Evolutionary conservation across 2,329 filamentous ascomycete species (phyloP), one percentile per base, ranked within the genome.

Genomic region (Cercospora sesami): DNA sequence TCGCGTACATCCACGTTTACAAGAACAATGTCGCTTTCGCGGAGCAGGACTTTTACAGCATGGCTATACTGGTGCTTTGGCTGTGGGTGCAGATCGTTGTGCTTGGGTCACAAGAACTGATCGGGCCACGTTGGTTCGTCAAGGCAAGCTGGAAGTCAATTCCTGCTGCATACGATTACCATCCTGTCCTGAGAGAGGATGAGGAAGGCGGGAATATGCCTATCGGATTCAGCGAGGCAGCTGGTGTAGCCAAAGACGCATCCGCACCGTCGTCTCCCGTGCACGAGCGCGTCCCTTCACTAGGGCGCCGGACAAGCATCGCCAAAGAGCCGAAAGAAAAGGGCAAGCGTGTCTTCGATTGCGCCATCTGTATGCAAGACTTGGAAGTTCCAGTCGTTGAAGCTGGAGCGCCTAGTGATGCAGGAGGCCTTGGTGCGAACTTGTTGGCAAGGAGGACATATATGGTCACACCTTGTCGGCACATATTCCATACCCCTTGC

Each of bases 391-490:
- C 93, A 0, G 90, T 98, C 23, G 81, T 97, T 33, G 85, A 85
- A 61, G 84, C 86, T 18, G 81, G 73, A 2, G 69, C 70, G 10
- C 64, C 71, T 2, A 69, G 68, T 48, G 76, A 80, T n/a, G 48
- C 30, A 10, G 78, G 73, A 21, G 83, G 84, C 55, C 89, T 67
- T 82, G 76, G 74, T 75, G 80, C 70, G 30, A 89, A 89, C 31
- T 87, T 97, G 65, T 84, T 98, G 73, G 91, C 91, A 33, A 85
- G 94, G 69, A 87, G 94, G 60, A 85, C 87, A 73, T 98, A 98
- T 81, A 99, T 99, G 95, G 92, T 98, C 23, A 99, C 95, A 66
- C 95, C 95, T 59, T 99, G 95, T 79, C 85, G 94, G 65, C 95
- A 99, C 81, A 93, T 98, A 60, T 99, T 99, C 78, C 95, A 99